These are phyloP conservation scores for Malassezia cuniculi DNA, from an alignment of 1,284 basidiomycete species.

Conservation along the genomic window DNA sequence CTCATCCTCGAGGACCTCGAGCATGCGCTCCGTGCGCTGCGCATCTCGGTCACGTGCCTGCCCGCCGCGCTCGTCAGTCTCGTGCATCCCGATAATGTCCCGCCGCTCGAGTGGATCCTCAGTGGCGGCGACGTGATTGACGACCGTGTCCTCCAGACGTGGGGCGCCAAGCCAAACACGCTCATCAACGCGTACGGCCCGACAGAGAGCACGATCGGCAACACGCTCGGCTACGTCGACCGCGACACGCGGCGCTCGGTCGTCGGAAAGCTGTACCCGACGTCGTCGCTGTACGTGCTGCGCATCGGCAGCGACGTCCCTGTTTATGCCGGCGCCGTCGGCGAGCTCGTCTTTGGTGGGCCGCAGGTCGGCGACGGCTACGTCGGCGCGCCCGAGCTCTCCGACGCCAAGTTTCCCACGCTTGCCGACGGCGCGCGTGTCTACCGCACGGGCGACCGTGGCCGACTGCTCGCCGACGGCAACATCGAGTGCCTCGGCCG, in stretches of 20 bases:
- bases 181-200: conserved; percentile 44
- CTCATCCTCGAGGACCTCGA: conserved; percentile 33
- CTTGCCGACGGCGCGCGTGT: conserved; percentile 28
- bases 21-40: conserved; percentile 24
- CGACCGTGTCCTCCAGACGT: conserved; percentile 30
- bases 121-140: conserved; percentile 43
- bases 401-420: conserved; percentile 25
- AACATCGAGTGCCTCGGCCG: conserved; percentile 37
- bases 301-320: conserved; percentile 15
- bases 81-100: conserved; percentile 27
- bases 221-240: conserved; percentile 36
- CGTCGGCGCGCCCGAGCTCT: conserved; percentile 29
- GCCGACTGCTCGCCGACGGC: conserved; percentile 32
- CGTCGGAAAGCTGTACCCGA: conserved; percentile 30
- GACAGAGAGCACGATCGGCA: conserved; percentile 42
- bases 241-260: conserved; percentile 20
- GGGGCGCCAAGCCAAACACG: conserved; percentile 25
- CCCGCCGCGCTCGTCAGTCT: conserved; percentile 37
- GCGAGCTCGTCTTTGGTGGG: conserved; percentile 39
- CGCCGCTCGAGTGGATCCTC: conserved; percentile 41
- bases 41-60: conserved; percentile 38
- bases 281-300: conserved; percentile 28
- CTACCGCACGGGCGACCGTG: conserved; percentile 41
- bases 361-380: conserved; percentile 42
- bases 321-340: conserved; percentile 22